A percentile compares a stretch with the other conserved stretches of the same genome.
Evolutionary conservation across 31 red algal species (phyloP).

Genomic region (Bonnemaisonia californica): DNA sequence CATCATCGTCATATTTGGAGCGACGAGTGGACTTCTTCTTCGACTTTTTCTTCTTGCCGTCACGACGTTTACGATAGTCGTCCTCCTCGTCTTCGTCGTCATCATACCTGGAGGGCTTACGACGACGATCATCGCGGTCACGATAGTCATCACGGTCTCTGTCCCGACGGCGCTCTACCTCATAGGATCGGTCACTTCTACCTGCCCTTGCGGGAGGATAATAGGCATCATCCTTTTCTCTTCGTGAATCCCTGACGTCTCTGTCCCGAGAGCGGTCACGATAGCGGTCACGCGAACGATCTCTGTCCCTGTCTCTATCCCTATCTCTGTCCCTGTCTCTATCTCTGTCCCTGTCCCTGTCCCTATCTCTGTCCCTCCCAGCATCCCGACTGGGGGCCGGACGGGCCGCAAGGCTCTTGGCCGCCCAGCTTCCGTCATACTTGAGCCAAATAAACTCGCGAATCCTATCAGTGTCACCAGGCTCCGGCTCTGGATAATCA

Average conservation of each 20-base stretch:
- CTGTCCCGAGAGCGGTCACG: background rate
- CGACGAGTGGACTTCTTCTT: conserved; percentile 31
- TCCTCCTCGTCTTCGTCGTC: conserved; percentile 68
- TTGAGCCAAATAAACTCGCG: conserved; percentile 88
- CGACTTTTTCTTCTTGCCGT: conserved; percentile 54
- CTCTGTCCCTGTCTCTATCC: conserved; percentile 21
- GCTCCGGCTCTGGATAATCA: conserved; percentile 75
- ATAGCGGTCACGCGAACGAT: conserved; percentile 13
- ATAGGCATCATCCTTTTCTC: background rate
- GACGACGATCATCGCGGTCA: conserved; percentile 17
- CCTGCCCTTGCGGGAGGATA: background rate
- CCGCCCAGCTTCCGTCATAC: conserved; percentile 85
- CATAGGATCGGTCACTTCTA: background rate
- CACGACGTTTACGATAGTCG: conserved; percentile 43
- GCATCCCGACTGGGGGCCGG: background rate
- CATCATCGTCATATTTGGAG: conserved; percentile 32
- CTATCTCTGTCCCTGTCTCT: conserved; percentile 21
- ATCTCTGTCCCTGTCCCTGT: conserved; percentile 37
- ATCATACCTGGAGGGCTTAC: conserved; percentile 16
- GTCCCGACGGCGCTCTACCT: conserved; percentile 21
- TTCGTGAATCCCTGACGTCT: background rate
- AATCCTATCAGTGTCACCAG: conserved; percentile 53
- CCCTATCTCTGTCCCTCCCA: conserved; percentile 12
- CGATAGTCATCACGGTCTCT: conserved; percentile 20
- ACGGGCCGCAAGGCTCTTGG: conserved; percentile 25